Evolutionary conservation across 140 eudicot genomes (phyloP).

Genomic region (Bidens hawaiensis): DNA sequence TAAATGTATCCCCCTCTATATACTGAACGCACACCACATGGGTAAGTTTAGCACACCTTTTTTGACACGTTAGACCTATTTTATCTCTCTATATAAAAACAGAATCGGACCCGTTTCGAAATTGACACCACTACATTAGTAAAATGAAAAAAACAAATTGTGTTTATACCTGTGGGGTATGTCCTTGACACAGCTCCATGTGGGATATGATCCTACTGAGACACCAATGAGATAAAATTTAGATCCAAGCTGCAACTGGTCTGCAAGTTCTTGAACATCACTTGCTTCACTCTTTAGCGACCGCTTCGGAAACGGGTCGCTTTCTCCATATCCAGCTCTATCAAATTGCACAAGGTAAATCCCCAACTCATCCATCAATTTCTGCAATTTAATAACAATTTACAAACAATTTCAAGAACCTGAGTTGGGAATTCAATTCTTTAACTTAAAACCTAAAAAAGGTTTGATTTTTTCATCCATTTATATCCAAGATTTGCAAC

Average conservation of each 20-base stretch:
- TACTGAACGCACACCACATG: no score
- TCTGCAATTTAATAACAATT: slow-evolving; percentile 37
- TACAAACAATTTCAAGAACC: slow-evolving; percentile 2
- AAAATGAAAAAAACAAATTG: not conserved
- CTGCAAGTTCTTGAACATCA: slow-evolving; percentile 92
- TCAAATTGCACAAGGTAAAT: slow-evolving; percentile 64
- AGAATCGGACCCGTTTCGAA: not conserved
- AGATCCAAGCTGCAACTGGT: slow-evolving; percentile 67
- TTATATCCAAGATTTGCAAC: not conserved
- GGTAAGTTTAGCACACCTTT: no score
- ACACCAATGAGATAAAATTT: slow-evolving; percentile 80
- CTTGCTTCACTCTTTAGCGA: slow-evolving; percentile 80
- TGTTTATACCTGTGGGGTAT: slow-evolving; percentile 69
- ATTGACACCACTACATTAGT: not conserved
- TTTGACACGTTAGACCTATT: not conserved
- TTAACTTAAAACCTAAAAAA: slow-evolving; percentile 6
- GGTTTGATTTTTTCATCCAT: not conserved
- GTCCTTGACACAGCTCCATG: slow-evolving; percentile 84
- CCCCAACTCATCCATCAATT: slow-evolving; percentile 64
- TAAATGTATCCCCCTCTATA: no score
- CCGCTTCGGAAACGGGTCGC: slow-evolving; percentile 82
- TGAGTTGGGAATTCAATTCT: not conserved
- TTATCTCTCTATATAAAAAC: not conserved
- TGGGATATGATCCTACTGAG: slow-evolving; percentile 78
- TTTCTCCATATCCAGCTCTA: slow-evolving; percentile 98